A percentile compares a stretch with the other conserved stretches of the same genome.
Conservation (phyloP, 441 rosid species). For the Populus tomentosa region DNA sequence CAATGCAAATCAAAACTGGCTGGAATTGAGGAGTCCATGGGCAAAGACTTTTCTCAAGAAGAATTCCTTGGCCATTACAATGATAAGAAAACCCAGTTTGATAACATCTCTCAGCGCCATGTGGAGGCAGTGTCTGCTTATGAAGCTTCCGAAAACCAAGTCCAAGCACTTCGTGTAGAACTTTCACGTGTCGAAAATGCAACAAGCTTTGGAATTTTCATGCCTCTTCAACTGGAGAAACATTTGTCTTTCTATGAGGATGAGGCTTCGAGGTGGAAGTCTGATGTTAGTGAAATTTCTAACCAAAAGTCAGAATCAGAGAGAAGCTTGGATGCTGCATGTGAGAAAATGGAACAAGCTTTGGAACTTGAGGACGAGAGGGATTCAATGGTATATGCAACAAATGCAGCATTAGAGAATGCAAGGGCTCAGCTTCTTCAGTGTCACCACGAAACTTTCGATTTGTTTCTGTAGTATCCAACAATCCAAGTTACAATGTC, state of each 20-base stretch:
- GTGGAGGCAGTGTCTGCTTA: slow-evolving; percentile 22
- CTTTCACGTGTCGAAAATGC: slow-evolving; percentile 12
- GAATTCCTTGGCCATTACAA: slow-evolving; percentile 6
- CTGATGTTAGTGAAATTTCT: slow-evolving; percentile 9
- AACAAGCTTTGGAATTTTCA: too few relatives aligned
- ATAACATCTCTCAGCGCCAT: slow-evolving; percentile 21
- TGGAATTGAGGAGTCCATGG: slow-evolving; percentile 16
- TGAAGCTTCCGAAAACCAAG: slow-evolving; percentile 11
- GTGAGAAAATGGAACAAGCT: slow-evolving; percentile 20
- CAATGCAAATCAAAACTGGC: slow-evolving; percentile 3
- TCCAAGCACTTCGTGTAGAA: slow-evolving; percentile 21
- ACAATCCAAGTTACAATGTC: background rate
- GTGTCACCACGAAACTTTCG: background rate
- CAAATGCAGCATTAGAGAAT: slow-evolving; percentile 16
- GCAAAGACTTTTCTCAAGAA: slow-evolving; percentile 2
- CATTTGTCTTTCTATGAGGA: slow-evolving; percentile 23
- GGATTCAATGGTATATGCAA: slow-evolving; percentile 14
- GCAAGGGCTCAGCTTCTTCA: slow-evolving; percentile 15
- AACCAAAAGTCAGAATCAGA: slow-evolving; percentile 24
- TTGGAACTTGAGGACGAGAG: slow-evolving; percentile 20
- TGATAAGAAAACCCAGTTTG: background rate
- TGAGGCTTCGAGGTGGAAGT: slow-evolving; percentile 25
- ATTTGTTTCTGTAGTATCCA: background rate
- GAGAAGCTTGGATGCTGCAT: slow-evolving; percentile 18
- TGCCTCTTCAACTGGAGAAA: slow-evolving; percentile 25